Conservation (phyloP, 2,329 filamentous ascomycete species). For the Xylaria arbuscula region DNA sequence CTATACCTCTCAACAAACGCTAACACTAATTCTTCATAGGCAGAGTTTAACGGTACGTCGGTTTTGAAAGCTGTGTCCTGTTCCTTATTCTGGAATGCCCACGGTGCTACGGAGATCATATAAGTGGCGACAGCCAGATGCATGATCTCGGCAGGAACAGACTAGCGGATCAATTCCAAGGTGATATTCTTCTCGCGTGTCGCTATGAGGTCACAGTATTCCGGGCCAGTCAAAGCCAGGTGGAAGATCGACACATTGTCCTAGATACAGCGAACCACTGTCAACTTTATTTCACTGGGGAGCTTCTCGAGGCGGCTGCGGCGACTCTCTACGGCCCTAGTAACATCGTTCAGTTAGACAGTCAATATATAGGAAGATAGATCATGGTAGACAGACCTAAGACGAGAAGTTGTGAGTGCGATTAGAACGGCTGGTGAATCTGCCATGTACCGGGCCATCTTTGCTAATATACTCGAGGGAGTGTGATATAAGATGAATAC, state of each 20-base stretch:
- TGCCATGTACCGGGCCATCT: not conserved
- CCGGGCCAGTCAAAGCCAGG: conserved; percentile 15
- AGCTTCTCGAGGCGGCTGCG: conserved; percentile 17
- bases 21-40: not conserved
- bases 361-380: not conserved
- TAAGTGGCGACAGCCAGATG: not conserved
- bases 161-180: not conserved
- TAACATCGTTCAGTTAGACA: not conserved
- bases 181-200: conserved; percentile 12
- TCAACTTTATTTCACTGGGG: conserved; percentile 18
- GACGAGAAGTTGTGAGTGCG: not conserved
- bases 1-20: not conserved
- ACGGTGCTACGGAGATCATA: not conserved
- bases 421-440: not conserved
- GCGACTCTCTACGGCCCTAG: not conserved
- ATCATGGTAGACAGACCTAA: not conserved
- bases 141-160: not conserved
- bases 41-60: no score
- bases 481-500: not conserved
- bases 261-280: not conserved
- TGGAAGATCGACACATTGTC: not conserved
- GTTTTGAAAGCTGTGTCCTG: not conserved
- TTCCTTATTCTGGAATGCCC: not conserved
- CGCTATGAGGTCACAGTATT: not conserved
- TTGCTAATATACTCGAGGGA: not conserved